Evolutionary conservation across 164 flowering plant species (phyloP), one percentile per base, ranked within the genome.

Genomic region (Magnolia sinica): DNA sequence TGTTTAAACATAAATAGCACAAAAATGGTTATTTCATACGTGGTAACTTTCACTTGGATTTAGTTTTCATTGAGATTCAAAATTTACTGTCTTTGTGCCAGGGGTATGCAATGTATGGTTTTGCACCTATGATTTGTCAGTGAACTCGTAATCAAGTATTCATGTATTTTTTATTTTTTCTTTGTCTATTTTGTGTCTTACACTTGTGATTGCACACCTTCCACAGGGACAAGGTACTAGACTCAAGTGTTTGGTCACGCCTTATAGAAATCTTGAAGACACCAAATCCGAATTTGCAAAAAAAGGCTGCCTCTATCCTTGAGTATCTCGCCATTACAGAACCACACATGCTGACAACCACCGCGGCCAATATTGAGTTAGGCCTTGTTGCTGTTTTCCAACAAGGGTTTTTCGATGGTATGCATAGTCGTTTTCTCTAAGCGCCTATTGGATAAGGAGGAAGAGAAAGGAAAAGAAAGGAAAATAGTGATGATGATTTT

Each of bases 251-350:
- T 63, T 81, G 90, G 77, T 63, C 85, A 76, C 85, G 90, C 63
- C 88, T 91, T 68, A 77, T 88, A 50, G 87, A 88, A 69, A 87
- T 90, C 70, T 64, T 91, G 83, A 88, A 87, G 86, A 80, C 87
- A 23, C 77, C 92, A 24, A 74, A 86, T 29, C 90, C 91, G 68
- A 78, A 76, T 67, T 82, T 90, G 76, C 94, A 92, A 80, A 81
- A 83, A 76, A 91, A 91, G 80, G 89, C 91, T 71, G 91, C 94
- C 80, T 89, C 91, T 8, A 82, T 92, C 50, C 89, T 94, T 22
- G 98, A 92, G 80, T 90, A 84, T 73, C 65, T 85, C 61, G 75
- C 87, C 50, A 74, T 77, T 67, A 77, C 70, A 61, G 90, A 89
- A 66, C 81, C 86, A 67, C 79, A 79, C 79, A 75, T 82, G 77